A percentile compares a stretch with the other conserved stretches of the same genome.
Conservation (phyloP, 495 filamentous ascomycete species). For the Amphirosellinia nigrospora region DNA sequence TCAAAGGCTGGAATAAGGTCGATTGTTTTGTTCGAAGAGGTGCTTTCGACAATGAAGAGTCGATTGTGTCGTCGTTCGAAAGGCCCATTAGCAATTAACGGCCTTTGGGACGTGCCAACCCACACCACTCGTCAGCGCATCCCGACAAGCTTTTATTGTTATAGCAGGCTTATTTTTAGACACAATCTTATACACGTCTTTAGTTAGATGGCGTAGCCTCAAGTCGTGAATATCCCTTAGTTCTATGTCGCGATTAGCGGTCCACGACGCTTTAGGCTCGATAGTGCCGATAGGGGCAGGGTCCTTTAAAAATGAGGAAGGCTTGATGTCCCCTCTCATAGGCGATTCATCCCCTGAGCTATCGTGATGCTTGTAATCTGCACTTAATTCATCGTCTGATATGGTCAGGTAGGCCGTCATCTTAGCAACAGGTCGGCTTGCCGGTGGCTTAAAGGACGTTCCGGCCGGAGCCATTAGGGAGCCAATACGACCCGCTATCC, state of each 20-base stretch:
- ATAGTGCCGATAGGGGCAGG: conserved; percentile 18
- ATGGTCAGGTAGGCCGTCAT: conserved; percentile 44
- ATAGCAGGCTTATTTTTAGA: conserved; percentile 30
- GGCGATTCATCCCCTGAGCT: conserved; percentile 53
- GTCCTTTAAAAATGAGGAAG: conserved; percentile 62
- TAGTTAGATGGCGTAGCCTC: conserved; percentile 35
- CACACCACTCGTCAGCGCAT: conserved; percentile 35
- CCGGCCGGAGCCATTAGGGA: conserved; percentile 78
- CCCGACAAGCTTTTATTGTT: conserved; percentile 35
- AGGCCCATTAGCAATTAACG: conserved; percentile 31
- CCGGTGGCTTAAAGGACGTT: conserved; percentile 69
- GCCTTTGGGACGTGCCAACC: conserved; percentile 39
- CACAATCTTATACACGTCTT: conserved; percentile 40
- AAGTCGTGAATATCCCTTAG: conserved; percentile 38
- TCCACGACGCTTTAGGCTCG: conserved; percentile 23
- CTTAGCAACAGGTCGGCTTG: conserved; percentile 32
- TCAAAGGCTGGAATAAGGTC: background rate
- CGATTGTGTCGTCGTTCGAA: conserved; percentile 14
- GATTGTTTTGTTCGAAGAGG: conserved; percentile 19
- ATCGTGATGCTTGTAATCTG: conserved; percentile 47
- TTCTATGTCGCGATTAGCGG: conserved; percentile 29
- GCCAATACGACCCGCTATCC: conserved; percentile 49
- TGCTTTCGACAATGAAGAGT: conserved; percentile 13
- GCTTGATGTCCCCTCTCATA: conserved; percentile 69
- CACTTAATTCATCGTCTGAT: conserved; percentile 51